phyloP scores from a whole-genome alignment of 768 basidiomycete species.

The Naganishia onofrii region DNA sequence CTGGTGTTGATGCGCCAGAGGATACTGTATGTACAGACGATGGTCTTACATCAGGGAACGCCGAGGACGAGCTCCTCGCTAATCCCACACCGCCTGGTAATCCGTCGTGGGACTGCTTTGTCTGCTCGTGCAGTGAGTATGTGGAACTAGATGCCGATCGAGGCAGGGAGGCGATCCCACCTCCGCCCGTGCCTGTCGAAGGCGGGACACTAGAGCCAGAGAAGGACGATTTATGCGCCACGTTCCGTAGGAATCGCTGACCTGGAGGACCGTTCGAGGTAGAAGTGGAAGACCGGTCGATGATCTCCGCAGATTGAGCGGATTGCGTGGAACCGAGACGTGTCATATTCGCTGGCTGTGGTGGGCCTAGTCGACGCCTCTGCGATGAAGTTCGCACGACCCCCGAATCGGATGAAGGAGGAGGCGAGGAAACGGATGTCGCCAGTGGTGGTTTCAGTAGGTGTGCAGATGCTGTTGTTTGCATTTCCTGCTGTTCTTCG shows the following conservation, averaged over 20 bases:
- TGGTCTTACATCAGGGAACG: neutral
- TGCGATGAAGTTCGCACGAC: neutral
- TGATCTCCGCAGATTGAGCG: neutral
- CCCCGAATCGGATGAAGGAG: neutral
- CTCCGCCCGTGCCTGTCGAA: neutral
- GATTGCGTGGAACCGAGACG: conserved; percentile 18
- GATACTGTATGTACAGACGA: neutral
- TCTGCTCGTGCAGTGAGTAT: conserved; percentile 8
- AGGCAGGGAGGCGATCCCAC: neutral
- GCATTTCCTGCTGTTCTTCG: neutral
- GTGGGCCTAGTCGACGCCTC: conserved; percentile 12
- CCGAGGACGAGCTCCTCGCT: conserved; percentile 2
- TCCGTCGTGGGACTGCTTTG: neutral
- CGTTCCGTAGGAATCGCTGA: neutral
- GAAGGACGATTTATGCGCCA: neutral
- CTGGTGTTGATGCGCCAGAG: conserved; percentile 7
- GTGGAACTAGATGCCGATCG: conserved; percentile 17
- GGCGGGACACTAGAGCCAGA: neutral
- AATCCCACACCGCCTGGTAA: neutral
- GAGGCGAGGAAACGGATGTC: conserved; percentile 9
- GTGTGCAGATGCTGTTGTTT: neutral
- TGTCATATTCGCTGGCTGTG: conserved; percentile 19
- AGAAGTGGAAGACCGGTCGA: neutral
- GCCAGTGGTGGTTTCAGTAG: neutral
- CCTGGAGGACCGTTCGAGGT: neutral